These are phyloP conservation scores for Tetracladium maxilliforme DNA, from an alignment of 2,329 filamentous ascomycete genomes.

Conservation along the genomic window DNA sequence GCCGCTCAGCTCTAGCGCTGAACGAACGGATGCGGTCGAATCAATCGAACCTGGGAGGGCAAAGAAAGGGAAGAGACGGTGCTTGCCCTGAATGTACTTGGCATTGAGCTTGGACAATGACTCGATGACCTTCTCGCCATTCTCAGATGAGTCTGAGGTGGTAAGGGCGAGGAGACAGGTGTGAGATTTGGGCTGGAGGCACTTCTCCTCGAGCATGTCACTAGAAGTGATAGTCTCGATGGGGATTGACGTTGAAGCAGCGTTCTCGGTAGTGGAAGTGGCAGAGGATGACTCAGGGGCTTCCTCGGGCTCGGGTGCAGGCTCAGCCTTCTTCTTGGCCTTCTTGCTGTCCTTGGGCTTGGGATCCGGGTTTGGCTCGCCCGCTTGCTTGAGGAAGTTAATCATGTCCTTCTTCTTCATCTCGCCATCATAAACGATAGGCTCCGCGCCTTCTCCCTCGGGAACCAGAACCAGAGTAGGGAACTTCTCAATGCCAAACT, in stretches of 20 bases:
- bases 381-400: conserved; percentile 68
- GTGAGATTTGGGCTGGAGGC: conserved; percentile 59
- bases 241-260: no score
- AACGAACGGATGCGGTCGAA: conserved; percentile 37
- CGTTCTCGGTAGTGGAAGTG: conserved; percentile 26
- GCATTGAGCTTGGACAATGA: conserved; percentile 60
- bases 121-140: conserved; percentile 35
- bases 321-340: conserved; percentile 25
- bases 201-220: conserved; percentile 52
- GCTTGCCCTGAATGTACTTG: conserved; percentile 54
- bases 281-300: conserved; percentile 5
- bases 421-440: conserved; percentile 65
- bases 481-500: conserved; percentile 64
- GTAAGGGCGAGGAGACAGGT: conserved; percentile 74
- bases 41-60: conserved; percentile 50
- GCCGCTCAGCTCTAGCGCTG: conserved; percentile 44
- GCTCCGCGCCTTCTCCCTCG: conserved; percentile 46
- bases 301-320: conserved; percentile 14
- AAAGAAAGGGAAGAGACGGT: conserved; percentile 72
- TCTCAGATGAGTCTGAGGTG: conserved; percentile 23
- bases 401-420: conserved; percentile 74
- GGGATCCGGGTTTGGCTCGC: conserved; percentile 65
- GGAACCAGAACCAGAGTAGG: conserved; percentile 72
- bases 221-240: conserved; percentile 51
- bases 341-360: conserved; percentile 29